Evolutionary conservation across 306 rosid genomes (phyloP).

Genomic region (Chamaecrista fasciculata): DNA sequence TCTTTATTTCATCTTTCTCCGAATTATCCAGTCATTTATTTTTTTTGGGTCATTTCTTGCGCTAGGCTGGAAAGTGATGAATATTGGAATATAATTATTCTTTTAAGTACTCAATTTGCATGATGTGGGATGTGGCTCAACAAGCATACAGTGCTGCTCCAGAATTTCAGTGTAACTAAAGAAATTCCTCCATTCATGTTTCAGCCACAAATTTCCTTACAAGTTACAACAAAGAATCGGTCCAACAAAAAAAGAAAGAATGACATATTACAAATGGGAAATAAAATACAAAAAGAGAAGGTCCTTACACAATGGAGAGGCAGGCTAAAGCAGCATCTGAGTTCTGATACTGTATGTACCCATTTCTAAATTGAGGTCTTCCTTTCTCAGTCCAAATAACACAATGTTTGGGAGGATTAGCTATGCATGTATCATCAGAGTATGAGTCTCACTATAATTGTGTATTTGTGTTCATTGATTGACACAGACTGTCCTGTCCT

Average conservation of each 20-base stretch:
- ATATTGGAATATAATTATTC: too few relatives aligned
- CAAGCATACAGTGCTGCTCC: slow-evolving; percentile 8
- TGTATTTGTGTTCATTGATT: slow-evolving; percentile 9
- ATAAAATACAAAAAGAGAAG: slow-evolving; percentile 18
- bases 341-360: too few relatives aligned
- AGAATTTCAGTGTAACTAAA: slow-evolving; percentile 22
- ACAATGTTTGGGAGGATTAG: background rate
- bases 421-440: slow-evolving; percentile 23
- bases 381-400: slow-evolving; percentile 19
- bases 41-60: too few relatives aligned
- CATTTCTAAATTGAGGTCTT: slow-evolving; percentile 19
- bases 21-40: slow-evolving; percentile 1
- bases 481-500: background rate
- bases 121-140: slow-evolving; percentile 11
- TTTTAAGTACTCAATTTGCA: background rate
- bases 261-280: slow-evolving; percentile 40
- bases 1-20: background rate
- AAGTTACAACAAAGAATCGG: slow-evolving; percentile 76
- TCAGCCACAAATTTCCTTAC: slow-evolving; percentile 53
- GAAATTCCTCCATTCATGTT: slow-evolving; percentile 23
- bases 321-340: slow-evolving; percentile 23
- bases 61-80: background rate
- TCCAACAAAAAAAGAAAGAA: slow-evolving; percentile 47
- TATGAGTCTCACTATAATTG: slow-evolving; percentile 18
- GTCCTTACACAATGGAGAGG: slow-evolving; percentile 34